Evolutionary conservation across 2,329 filamentous ascomycete species (phyloP).

Genomic region (Eutypella sp.): DNA sequence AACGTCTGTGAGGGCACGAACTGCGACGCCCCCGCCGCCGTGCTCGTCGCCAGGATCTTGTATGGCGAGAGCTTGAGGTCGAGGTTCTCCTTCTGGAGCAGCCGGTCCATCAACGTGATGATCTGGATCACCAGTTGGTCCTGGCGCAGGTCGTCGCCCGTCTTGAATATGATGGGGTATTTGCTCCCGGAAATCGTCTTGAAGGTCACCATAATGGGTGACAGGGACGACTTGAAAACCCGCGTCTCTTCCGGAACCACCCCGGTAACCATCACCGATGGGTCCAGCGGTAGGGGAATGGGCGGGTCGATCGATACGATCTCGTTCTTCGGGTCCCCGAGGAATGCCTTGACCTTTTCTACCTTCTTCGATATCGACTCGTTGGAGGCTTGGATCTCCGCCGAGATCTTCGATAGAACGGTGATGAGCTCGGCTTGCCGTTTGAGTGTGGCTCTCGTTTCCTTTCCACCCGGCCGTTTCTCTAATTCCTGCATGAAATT

Average conservation of each 20-base stretch:
- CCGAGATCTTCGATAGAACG: slow-evolving; percentile 81
- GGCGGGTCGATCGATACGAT: slow-evolving; percentile 78
- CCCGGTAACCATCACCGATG: slow-evolving; percentile 71
- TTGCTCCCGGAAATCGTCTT: slow-evolving; percentile 70
- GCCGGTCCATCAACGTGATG: slow-evolving; percentile 94
- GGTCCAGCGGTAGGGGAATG: slow-evolving; percentile 82
- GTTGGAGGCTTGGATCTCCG: slow-evolving; percentile 76
- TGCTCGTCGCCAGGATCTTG: slow-evolving; percentile 89
- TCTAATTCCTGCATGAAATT: slow-evolving; percentile 92
- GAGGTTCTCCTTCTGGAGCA: slow-evolving; percentile 91
- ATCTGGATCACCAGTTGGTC: slow-evolving; percentile 97
- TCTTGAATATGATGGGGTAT: slow-evolving; percentile 96
- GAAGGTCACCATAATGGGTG: slow-evolving; percentile 87
- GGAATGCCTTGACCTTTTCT: slow-evolving; percentile 75
- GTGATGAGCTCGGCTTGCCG: slow-evolving; percentile 87
- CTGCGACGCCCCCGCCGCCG: slow-evolving; percentile 83
- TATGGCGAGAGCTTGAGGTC: slow-evolving; percentile 94
- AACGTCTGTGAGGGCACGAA: slow-evolving; percentile 86
- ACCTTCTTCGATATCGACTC: slow-evolving; percentile 76
- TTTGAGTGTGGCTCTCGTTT: slow-evolving; percentile 69
- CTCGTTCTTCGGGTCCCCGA: slow-evolving; percentile 88
- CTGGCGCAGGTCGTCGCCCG: slow-evolving; percentile 91
- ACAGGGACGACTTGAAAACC: slow-evolving; percentile 93
- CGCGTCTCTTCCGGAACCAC: slow-evolving; percentile 78
- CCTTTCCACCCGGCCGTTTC: slow-evolving; percentile 62